Conservation (phyloP, 2,329 filamentous ascomycete genomes). For the Botrytis elliptica region DNA sequence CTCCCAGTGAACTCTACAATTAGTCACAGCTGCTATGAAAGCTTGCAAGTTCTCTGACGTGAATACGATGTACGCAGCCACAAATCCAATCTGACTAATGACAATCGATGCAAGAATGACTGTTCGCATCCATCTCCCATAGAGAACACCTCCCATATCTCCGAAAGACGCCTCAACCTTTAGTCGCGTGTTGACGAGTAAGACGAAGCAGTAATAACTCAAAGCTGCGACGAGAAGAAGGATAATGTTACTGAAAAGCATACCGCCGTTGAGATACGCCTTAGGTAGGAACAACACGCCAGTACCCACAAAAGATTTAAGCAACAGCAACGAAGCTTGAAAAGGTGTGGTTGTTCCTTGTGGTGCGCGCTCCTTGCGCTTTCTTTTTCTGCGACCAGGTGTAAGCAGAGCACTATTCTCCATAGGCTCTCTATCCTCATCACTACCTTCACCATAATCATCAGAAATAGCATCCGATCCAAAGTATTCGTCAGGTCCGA, state of each 20-base stretch:
- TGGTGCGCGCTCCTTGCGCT: slow-evolving; percentile 71
- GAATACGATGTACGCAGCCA: slow-evolving; percentile 94
- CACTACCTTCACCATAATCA: slow-evolving; percentile 53
- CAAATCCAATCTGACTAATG: slow-evolving; percentile 91
- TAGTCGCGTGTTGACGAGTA: slow-evolving; percentile 83
- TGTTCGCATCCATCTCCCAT: slow-evolving; percentile 84
- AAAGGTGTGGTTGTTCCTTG: slow-evolving; percentile 75
- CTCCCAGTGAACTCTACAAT: slow-evolving; percentile 81
- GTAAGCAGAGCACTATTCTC: slow-evolving; percentile 84
- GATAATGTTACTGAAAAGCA: slow-evolving; percentile 93
- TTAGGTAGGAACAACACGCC: slow-evolving; percentile 90
- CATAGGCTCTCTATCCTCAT: slow-evolving; percentile 74
- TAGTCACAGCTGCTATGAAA: slow-evolving; percentile 85
- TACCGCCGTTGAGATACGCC: slow-evolving; percentile 93
- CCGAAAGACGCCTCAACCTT: slow-evolving; percentile 93
- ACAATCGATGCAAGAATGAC: slow-evolving; percentile 91
- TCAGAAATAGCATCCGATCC: slow-evolving; percentile 69
- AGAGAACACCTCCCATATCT: slow-evolving; percentile 90
- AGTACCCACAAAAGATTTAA: slow-evolving; percentile 98
- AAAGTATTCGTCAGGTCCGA: slow-evolving; percentile 88
- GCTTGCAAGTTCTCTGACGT: slow-evolving; percentile 94
- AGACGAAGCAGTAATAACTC: slow-evolving; percentile 96
- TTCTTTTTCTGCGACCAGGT: slow-evolving; percentile 69
- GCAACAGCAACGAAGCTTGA: slow-evolving; percentile 77
- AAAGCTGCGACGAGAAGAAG: slow-evolving; percentile 81